Conservation (phyloP, 2,329 filamentous ascomycete species). For the Paraphoma sp. region DNA sequence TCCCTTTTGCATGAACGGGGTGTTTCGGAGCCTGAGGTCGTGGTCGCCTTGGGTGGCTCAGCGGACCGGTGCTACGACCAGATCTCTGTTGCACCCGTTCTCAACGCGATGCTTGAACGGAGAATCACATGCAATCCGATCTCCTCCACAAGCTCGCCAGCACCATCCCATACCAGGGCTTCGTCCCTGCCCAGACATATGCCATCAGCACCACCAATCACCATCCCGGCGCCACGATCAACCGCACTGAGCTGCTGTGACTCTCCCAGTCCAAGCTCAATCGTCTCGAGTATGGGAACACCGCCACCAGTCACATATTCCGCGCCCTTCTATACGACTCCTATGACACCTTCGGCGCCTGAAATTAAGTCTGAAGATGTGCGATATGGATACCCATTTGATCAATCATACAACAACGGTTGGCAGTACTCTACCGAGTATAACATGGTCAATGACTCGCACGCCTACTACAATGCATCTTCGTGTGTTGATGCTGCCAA, state of each 20-base stretch:
- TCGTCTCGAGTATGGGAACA: constrained; percentile 40
- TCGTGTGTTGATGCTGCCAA: constrained; percentile 53
- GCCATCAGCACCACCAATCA: constrained; percentile 27
- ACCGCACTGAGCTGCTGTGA: constrained; percentile 33
- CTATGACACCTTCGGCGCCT: constrained; percentile 24
- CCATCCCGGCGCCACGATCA: constrained; percentile 28
- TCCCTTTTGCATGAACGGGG: constrained; percentile 65
- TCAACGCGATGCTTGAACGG: constrained; percentile 41
- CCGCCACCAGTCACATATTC: constrained; percentile 32
- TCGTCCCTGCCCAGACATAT: constrained; percentile 22
- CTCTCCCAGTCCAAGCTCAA: constrained; percentile 39
- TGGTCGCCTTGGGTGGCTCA: constrained; percentile 31
- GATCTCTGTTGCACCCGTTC: constrained; percentile 30
- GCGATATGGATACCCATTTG: constrained; percentile 30
- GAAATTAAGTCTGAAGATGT: constrained; percentile 35
- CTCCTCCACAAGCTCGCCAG: constrained; percentile 26
- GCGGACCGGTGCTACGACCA: constrained; percentile 36
- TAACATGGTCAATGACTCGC: constrained; percentile 17
- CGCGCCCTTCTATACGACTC: constrained; percentile 27
- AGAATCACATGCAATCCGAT: constrained; percentile 30
- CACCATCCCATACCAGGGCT: constrained; percentile 17
- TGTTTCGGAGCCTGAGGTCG: constrained; percentile 62
- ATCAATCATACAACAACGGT: constrained; percentile 23
- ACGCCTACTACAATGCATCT: constrained; percentile 33
- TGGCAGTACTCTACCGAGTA: constrained; percentile 33